Conservation (phyloP, 495 filamentous ascomycete genomes). For the Lentithecium fluviatile region DNA sequence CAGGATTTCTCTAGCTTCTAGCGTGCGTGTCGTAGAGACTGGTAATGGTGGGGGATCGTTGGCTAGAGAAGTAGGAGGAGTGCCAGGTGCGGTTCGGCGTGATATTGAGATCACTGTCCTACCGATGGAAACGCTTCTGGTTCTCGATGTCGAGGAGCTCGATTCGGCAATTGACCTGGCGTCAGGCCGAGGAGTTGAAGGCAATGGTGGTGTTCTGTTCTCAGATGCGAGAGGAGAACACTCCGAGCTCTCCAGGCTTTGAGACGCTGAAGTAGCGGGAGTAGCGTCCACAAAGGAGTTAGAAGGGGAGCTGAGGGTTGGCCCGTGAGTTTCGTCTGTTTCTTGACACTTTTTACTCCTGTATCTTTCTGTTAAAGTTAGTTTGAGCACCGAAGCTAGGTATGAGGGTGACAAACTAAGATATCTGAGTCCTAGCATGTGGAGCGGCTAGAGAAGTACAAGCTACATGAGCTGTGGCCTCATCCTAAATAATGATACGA, state of each 20-base stretch:
- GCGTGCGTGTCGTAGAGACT: too few species aligned
- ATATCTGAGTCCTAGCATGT: constrained; percentile 16
- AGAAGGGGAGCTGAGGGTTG: background rate
- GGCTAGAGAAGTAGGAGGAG: background rate
- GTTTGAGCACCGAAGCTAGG: background rate
- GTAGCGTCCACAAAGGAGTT: background rate
- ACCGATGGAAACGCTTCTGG: background rate
- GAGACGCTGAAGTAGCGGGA: background rate
- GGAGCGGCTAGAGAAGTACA: background rate
- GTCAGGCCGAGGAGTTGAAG: too few species aligned
- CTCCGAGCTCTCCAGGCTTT: background rate
- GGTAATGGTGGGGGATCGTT: too few species aligned
- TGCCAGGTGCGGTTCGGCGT: background rate
- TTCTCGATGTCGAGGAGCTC: background rate
- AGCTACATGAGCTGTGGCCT: too few species aligned
- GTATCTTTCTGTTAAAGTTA: constrained; percentile 5
- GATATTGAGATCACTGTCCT: background rate
- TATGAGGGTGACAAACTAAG: background rate
- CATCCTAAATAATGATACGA: too few species aligned
- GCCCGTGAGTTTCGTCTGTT: background rate
- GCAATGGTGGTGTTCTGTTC: background rate
- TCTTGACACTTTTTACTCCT: constrained; percentile 2
- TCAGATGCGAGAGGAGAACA: background rate
- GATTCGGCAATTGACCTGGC: too few species aligned
- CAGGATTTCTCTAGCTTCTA: too few species aligned